Base-by-base conservation (phyloP, 352 stramenopile species). In the Blastocystis sp. region DNA sequence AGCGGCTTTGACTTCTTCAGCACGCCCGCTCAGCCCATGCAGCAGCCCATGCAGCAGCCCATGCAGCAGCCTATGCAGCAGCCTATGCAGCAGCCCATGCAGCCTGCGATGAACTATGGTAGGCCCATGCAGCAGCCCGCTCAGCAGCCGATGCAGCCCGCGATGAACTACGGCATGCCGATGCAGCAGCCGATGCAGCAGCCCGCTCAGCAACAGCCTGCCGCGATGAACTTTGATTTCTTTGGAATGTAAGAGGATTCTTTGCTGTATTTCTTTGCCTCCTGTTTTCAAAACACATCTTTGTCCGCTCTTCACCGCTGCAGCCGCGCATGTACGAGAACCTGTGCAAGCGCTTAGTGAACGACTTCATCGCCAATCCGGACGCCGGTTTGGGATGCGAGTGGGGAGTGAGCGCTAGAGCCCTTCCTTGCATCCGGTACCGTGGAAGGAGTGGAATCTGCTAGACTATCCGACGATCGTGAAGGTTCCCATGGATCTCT, bases 401-500 rank as follows among this genome's bases (percentile, higher is more conserved):
- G 28, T 34, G 28, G 28, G 28, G 28, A 34, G 28, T 34, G 28
- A 34, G 28, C 28, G 28, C 28, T 34, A 34, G 28, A 34, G 77
- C 21, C 62, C 77, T 10, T 87, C 71, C 53, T 59, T 59, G 62
- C 61, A 28, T 62, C 77, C 77, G 40, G 77, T 87, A 23, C 62
- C 62, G 10, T 87, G 77, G 77, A 78, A 87, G 48, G 77, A 87
- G 65, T 87, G 77, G 77, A 74, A 87, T n/a, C 34, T 87, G 40
- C 17, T 77, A 17, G 77, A 87, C 62, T 87, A 87, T 87, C 77
- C 77, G 19, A n/a, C 38, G 52, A 77, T 87, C 41, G 77, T 87
- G 45, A 87, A 87, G 56, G n/a, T 71, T 9, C 77, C 77, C 11
- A 87, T 87, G 77, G 77, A 87, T 87, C 45, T 87, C 21, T 74